Percentiles rank a stretch among this genome's conserved stretches.
Conservation (phyloP, 306 rosid species). For the Prosopis cineraria region DNA sequence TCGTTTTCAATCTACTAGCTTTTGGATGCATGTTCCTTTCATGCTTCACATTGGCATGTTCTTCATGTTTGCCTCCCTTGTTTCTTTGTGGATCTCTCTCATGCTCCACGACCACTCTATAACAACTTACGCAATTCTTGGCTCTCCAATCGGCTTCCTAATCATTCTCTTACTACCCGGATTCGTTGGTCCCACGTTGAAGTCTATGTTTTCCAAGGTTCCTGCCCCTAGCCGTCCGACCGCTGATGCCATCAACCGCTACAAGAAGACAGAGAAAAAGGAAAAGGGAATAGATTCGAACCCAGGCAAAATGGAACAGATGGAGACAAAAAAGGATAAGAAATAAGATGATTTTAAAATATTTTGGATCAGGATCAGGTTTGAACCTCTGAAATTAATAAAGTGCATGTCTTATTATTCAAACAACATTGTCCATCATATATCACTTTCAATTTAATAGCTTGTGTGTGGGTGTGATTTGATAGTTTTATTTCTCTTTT, state of each 20-base stretch:
- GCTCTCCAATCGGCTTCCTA: neutral
- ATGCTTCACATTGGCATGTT: neutral
- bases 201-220: neutral
- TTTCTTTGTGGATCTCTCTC: neutral
- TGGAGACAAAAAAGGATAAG: no score
- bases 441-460: no score
- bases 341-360: no score
- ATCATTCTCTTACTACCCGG: neutral
- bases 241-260: neutral
- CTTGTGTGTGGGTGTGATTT: no score
- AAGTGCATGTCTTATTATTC: no score
- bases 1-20: neutral
- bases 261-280: neutral
- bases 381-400: no score
- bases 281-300: neutral
- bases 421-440: no score
- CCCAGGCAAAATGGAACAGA: no score
- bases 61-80: neutral
- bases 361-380: no score
- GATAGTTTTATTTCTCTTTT: no score
- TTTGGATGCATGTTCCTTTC: neutral
- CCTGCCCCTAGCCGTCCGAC: neutral
- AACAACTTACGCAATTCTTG: neutral
- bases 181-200: neutral
- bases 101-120: neutral